Evolutionary conservation across 768 basidiomycete genomes (phyloP), one percentile per base, ranked within the genome.

Genomic region (Lenzites betulinus): DNA sequence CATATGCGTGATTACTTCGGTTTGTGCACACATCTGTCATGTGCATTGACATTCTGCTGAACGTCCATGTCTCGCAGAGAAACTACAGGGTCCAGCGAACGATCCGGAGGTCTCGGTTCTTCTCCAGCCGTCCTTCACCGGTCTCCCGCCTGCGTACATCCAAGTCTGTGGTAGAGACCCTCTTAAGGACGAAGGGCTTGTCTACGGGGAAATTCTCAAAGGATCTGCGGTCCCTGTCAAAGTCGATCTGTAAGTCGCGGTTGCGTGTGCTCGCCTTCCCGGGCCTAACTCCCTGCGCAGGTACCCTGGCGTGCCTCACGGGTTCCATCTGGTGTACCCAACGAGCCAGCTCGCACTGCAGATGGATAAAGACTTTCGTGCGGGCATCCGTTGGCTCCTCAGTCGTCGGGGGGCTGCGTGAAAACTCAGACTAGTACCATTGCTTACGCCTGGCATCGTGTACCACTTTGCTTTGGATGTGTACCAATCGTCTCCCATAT

Each of bases 121-220:
- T 7, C 52, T 71, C 1, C 53, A 52, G 12, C 25, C 54, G 13
- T 63, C 66, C 5, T 64, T 64, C 51, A 54, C 42, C 16, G 66
- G 59, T 7, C 49, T 72, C 7, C 64, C 71, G 1, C 63, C 67
- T 0, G 61, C 63, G 28, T 71, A 65, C 48, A 50, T 72, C 22
- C 71, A 71, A 36, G 58, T 72, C 16, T 33, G 39, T 38, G 71
- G 69, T 3, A 23, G 51, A 9, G 71, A 73, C 51, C 69, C 67
- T 2, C 36, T 71, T 28, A 54, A 69, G 20, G 72, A 73, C 54
- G 72, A 73, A 36, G 71, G 66, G 1, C 44, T 71, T 9, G 47
- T 71, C 7, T 73, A 72, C 39, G 71, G 64, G 30, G 54, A 63
- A 25, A 13, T 65, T 8, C 58, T 71, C 7, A 58, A 62, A 7